Base-by-base conservation (phyloP, 805 yeast species). In the Blastobotrys robertii region DNA sequence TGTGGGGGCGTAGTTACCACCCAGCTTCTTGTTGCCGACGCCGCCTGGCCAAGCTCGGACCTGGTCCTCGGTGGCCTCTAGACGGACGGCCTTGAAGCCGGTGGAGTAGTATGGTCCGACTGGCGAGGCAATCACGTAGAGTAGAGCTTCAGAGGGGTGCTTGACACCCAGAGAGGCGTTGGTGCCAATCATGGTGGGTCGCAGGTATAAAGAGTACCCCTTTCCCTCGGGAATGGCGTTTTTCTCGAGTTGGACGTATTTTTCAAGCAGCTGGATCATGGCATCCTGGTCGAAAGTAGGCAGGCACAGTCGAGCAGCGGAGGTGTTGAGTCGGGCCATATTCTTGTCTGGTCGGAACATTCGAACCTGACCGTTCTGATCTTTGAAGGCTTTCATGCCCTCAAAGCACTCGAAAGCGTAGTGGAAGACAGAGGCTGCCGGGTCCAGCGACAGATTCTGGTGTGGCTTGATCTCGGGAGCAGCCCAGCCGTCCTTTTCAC, bases 1-100 rank as follows among this genome's bases (percentile, higher is more conserved):
- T 64, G 96, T 84, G 49, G 97, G 97, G 37, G 97, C 98, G 61
- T 90, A 90, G 72, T 90, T 90, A 48, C 95, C 97, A 65, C 98
- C 98, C 57, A 90, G 77, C 68, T 90, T 90, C 66, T 77, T 81
- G 76, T 90, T 83, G 67, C 98, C 98, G 55, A 79, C 87, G 65
- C 97, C 98, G 58, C 95, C 95, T 60, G 97, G 97, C 97, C 97
- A 90, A 28, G 98, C 97, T 70, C 98, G 84, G 30, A 88, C 88
- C 40, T 95, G 95, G 55, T 84, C 79, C 61, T 86, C 95, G 30
- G 96, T 88, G 52, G 97, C 97, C 68, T 90, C 96, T 51, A 92
- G 74, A 48, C 77, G 73, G 43, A 92, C 95, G 34, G 97, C 96
- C 68, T 88, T 87, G 78, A 90, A 90, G 13, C 97, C 97, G 13